Evolutionary conservation across 2,329 filamentous ascomycete genomes (phyloP), one percentile per base, ranked within the genome.

Genomic region (Ophiocordyceps sinensis): DNA sequence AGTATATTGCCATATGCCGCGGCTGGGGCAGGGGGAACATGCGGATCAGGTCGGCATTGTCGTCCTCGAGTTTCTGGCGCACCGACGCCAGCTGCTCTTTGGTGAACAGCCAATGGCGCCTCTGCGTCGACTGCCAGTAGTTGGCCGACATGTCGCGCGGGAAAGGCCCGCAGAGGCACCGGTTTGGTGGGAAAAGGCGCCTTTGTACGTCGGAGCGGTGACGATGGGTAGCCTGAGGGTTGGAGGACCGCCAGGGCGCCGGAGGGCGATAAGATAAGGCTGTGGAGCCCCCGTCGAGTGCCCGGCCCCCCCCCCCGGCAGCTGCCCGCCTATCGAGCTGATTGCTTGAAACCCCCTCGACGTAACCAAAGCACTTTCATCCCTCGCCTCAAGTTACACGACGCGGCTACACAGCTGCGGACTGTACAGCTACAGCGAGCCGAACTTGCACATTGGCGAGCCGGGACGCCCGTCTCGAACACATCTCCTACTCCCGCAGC

Each of bases 41-140:
- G 51, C 82, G 79, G 45, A 87, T 77, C 13, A 89, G 67, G 36
- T 74, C 72, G 46, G 77, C 74, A 53, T 94, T 83, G 44, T 81
- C 77, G 46, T 87, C 81, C 53, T 85, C 82, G 36, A 94, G 76
- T 53, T 77, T 77, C 56, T 81, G 76, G 43, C 89, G 80, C 58
- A 84, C 76, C 40, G 81, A 71, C 13, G 77, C 75, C 41, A 98
- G 72, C 57, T 88, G 78, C 46, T 86, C 79, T 54, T 85, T 82
- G 37, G 85, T 81, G 62, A 94, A 94, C 43, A 85, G 82, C 91
- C 91, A 98, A 66, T 84, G 77, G 51, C 79, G 82, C 51, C 82
- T 77, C 64, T 98, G 91, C 23, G 86, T 91, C 42, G 91, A 96
- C 48, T 86, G 82, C 88, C 88, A 98, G 66, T 89, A 98, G 63